These are phyloP conservation scores for Bacidia gigantensis DNA, from an alignment of 495 filamentous ascomycete genomes.

Conservation along the genomic window DNA sequence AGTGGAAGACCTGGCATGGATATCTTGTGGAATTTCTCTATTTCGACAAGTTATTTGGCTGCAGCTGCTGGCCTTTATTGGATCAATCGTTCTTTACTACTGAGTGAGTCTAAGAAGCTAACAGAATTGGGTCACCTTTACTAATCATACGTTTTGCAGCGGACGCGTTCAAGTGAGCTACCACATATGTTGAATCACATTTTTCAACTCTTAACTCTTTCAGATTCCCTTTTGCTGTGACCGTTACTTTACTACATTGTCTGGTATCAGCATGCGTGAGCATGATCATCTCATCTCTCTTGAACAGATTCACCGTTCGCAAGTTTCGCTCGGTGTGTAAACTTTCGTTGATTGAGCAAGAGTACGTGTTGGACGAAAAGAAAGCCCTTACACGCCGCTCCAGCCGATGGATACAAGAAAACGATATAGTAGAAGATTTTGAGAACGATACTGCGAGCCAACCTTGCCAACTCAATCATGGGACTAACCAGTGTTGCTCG, in stretches of 20 bases:
- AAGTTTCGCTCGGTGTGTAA: too few relatives aligned
- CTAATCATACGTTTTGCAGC: neutral
- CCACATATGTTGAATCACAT: neutral
- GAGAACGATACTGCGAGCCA: too few relatives aligned
- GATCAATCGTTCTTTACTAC: neutral
- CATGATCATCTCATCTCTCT: neutral
- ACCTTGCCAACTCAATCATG: too few relatives aligned
- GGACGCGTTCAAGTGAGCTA: slow-evolving; percentile 10
- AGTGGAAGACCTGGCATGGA: slow-evolving; percentile 4
- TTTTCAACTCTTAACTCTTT: neutral
- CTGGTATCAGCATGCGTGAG: neutral
- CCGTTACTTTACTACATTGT: slow-evolving; percentile 3
- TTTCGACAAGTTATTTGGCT: neutral
- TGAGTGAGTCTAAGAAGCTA: neutral
- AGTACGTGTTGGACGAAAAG: too few relatives aligned
- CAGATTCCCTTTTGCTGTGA: slow-evolving; percentile 13
- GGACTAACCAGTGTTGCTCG: too few relatives aligned
- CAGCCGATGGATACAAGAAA: too few relatives aligned
- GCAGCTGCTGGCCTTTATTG: slow-evolving; percentile 1
- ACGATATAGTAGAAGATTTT: too few relatives aligned
- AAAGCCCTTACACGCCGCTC: too few relatives aligned
- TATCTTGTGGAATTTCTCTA: neutral
- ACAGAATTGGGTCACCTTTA: neutral
- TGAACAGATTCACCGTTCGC: neutral
- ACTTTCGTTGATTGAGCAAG: too few relatives aligned